Conservation (phyloP, 2,329 filamentous ascomycete species). For the Fusarium sp. region DNA sequence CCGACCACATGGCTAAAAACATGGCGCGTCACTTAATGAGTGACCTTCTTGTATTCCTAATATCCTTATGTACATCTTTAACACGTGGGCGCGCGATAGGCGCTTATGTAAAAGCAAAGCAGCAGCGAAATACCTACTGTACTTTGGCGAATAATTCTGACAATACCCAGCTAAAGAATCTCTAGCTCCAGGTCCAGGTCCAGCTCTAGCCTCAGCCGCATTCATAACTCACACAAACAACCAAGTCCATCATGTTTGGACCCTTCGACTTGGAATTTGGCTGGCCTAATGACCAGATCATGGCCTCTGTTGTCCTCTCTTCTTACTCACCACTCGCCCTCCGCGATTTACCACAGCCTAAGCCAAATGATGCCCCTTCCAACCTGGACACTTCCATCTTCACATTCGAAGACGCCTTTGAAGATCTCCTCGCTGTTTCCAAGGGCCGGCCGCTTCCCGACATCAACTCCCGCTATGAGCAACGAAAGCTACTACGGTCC, state of each 20-base stretch:
- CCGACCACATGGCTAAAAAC: too few species aligned
- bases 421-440: conserved; percentile 63
- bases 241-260: conserved; percentile 32
- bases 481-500: conserved; percentile 50
- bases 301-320: conserved; percentile 41
- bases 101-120: conserved; percentile 36
- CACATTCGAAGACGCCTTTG: conserved; percentile 66
- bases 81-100: conserved; percentile 22
- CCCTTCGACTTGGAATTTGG: conserved; percentile 33
- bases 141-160: conserved; percentile 1
- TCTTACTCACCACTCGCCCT: conserved; percentile 50
- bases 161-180: conserved; percentile 45
- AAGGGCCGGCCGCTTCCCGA: conserved; percentile 54
- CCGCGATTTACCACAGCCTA: conserved; percentile 56
- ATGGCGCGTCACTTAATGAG: too few species aligned
- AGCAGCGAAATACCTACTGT: conserved; percentile 45
- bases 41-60: too few species aligned
- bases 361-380: conserved; percentile 55
- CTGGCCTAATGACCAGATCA: conserved; percentile 27
- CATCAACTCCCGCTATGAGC: conserved; percentile 49
- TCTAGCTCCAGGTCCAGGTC: too few species aligned
- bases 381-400: conserved; percentile 52
- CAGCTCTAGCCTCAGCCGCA: conserved; percentile 17
- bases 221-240: neutral
- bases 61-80: too few species aligned